Evolutionary conservation across 495 filamentous ascomycete genomes (phyloP), one percentile per base, ranked within the genome.

Genomic region (Cudoniella acicularis): DNA sequence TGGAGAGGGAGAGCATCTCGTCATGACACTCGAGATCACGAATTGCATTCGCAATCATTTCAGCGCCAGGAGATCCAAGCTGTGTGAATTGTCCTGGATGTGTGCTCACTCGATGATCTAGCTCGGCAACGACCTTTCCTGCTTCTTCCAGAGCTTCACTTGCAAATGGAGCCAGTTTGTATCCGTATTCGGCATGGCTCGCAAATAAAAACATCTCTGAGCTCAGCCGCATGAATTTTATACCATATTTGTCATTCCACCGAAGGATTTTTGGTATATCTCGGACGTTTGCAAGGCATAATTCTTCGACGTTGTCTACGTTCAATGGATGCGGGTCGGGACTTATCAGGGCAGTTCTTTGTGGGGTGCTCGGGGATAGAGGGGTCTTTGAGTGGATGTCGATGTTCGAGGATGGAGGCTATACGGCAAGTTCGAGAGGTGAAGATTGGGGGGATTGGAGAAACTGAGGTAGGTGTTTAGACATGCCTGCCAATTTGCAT

Each of bases 201-300:
- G 94, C 92, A 69, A 97, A 97, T 0, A 93, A 94, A 59, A 97
- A 97, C 90, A 96, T 96, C 67, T 96, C 94, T 63, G 88, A 94
- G 63, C 88, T 93, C 18, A 98, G 77, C 2, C 93, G 86, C 79
- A 98, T 80, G 70, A 98, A 95, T 67, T 88, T 94, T 73, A 97
- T 98, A 42, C 84, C 86, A 57, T 94, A 97, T 54, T 83, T 86
- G 59, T 96, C 91, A 67, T 98, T 97, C 94, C 94, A 98, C 1
- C 86, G 81, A 20, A 98, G 64, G 79, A 97, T 86, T 67, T 95
- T 96, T 30, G 81, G 73, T 4, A 97, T 82, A 64, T 97, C 92
- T 27, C 83, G 79, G 20, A 88, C 87, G 72, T 98, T 97, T 3
- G 87, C 82, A 6, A 97, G 73, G 1, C 90, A 89, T 6, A 98